Percentiles rank a stretch among this genome's conserved stretches.
Evolutionary conservation across 306 rosid species (phyloP).

Genomic region (Chamaecrista fasciculata): DNA sequence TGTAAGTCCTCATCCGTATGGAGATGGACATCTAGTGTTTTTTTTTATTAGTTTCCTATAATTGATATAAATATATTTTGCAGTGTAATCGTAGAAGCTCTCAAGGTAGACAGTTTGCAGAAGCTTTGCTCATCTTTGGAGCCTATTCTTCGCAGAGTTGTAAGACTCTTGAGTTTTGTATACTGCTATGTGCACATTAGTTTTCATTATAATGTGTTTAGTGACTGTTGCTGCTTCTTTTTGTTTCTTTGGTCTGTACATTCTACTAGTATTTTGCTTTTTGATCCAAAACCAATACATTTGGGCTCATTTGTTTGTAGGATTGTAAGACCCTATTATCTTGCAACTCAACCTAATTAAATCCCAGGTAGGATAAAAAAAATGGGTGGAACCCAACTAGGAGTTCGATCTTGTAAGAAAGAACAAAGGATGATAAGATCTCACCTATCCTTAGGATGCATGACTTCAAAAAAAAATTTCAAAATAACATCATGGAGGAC

Average conservation of each 20-base stretch:
- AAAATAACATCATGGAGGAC: no score
- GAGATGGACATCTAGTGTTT: not conserved
- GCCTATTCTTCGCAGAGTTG: conserved; percentile 83
- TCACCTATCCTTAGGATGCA: no score
- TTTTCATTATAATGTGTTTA: not conserved
- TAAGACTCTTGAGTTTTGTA: conserved; percentile 38
- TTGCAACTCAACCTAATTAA: no score
- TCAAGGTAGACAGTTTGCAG: conserved; percentile 81
- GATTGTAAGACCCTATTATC: no score
- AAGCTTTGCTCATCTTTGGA: conserved; percentile 82
- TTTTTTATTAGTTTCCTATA: conserved; percentile 5
- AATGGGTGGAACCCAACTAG: no score
- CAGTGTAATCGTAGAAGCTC: conserved; percentile 84
- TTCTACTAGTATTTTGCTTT: not conserved
- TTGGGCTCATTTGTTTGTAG: not conserved
- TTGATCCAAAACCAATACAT: not conserved
- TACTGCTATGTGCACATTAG: not conserved
- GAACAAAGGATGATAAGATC: no score
- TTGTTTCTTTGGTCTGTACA: not conserved
- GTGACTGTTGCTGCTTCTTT: not conserved
- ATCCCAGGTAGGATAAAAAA: no score
- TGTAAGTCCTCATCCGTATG: not conserved
- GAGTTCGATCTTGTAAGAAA: no score
- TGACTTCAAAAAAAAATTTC: no score
- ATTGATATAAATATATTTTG: conserved; percentile 22